Evolutionary conservation across 2,329 filamentous ascomycete genomes (phyloP), one percentile per base, ranked within the genome.

Genomic region (Sarocladiaceae sp.): DNA sequence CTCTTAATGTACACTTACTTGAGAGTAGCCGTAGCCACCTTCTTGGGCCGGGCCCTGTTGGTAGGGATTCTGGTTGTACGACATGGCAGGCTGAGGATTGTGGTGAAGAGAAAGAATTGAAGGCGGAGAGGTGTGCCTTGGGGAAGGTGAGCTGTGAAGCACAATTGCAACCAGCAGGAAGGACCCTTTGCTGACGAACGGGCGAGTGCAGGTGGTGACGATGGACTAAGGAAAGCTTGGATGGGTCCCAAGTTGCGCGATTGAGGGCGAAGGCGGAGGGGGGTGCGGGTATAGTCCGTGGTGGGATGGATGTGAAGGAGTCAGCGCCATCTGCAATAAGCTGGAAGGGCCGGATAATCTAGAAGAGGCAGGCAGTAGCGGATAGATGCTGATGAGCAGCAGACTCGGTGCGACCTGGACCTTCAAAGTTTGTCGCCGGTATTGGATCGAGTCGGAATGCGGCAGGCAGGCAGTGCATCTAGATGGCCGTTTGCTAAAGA

Each of bases 31-130:
- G 54, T 78, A 71, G 52, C 71, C 74, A 54, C 70, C 63, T 63
- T 77, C 76, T 53, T 76, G 72, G 53, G 66, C 61, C 3, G 77
- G 72, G 46, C 68, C 75, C 63, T 79, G 74, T 55, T 78, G 73
- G 65, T 88, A 88, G 35, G 84, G 84, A 64, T 87, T 86, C 57
- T 79, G 77, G 58, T 79, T 74, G 66, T 87, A 85, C 59, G 82
- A 82, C 83, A 86, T 85, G 65, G 54, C 66, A 66, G 52, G 53
- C 53, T 23, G 33, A 54, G 49, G 18, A 33, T 18, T 44, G 56
- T 57, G 58, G 55, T 44, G 55, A 48, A 44, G 50, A 29, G 52
- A 48, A 36, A 29, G 47, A 56, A 59, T 52, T 53, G n/a, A 62
- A 11, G 25, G 36, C 36, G 26, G 15, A 35, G n/a, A 31, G 35